Evolutionary conservation across 805 yeast species (phyloP).

Genomic region (Candida ponderosae): DNA sequence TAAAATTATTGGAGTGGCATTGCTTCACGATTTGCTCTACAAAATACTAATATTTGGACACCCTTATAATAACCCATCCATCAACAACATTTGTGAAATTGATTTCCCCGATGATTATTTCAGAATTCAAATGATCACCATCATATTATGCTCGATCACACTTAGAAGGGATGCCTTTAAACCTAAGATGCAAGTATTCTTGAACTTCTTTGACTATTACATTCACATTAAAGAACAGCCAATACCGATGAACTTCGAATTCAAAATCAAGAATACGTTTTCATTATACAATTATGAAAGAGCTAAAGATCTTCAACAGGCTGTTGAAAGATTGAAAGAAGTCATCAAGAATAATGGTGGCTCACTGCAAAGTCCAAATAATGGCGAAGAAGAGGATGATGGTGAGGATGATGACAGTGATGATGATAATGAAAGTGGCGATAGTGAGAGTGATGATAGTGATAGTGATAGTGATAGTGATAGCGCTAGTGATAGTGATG

Average conservation of each 20-base stretch:
- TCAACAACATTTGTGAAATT: conserved; percentile 28
- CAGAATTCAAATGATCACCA: conserved; percentile 50
- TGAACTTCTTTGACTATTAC: conserved; percentile 67
- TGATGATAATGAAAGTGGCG: conserved; percentile 12
- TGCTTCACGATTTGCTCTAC: conserved; percentile 45
- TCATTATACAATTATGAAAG: conserved; percentile 27
- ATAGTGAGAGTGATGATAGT: conserved; percentile 12
- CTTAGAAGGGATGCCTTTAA: conserved; percentile 7
- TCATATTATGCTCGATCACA: conserved; percentile 28
- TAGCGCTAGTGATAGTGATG: conserved; percentile 15
- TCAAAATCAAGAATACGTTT: conserved; percentile 40
- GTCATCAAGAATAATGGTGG: conserved; percentile 17
- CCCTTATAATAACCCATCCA: conserved; percentile 47
- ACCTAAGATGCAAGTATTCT: conserved; percentile 29
- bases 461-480: conserved; percentile 14
- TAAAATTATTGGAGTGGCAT: conserved; percentile 35
- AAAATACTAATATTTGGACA: conserved; percentile 60
- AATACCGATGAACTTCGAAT: conserved; percentile 55
- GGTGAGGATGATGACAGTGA: conserved; percentile 15
- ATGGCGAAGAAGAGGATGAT: conserved; percentile 9
- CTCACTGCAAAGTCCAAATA: conserved; percentile 1
- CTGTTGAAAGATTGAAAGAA: conserved; percentile 31
- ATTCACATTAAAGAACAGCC: conserved; percentile 52
- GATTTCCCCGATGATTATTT: conserved; percentile 69
- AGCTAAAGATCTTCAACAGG: conserved; percentile 31